Evolutionary conservation across 2,329 filamentous ascomycete species (phyloP), one percentile per base, ranked within the genome.

Genomic region (Mycosphaerelloides madeirae): DNA sequence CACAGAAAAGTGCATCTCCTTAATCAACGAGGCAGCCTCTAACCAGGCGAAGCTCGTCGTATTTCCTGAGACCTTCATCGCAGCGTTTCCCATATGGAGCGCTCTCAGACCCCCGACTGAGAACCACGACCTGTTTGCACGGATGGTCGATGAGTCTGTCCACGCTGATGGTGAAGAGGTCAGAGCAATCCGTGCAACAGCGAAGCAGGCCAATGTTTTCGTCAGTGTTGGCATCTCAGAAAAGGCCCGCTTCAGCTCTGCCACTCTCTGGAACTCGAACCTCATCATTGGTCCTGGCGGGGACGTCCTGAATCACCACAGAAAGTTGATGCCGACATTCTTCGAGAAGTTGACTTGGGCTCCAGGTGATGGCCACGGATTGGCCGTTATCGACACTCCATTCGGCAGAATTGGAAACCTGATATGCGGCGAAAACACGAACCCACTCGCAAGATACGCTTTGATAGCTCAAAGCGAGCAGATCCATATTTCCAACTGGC

Each of bases 371-470:
- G 76, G 76, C 0, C 44, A 70, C 20, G 76, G 76, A 0, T 52
- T 80, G 3, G 62, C 59, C 1, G 68, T 78, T 0, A 68, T 70
- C 0, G 64, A 76, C 0, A 75, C 72, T 0, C 40, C 36, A 20
- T 44, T 50, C 0, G 75, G 74, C 1, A 72, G 67, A 41, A 67
- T 79, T 8, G 75, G 75, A 1, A 65, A 59, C 3, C 55, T 79
- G 41, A 77, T 80, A 13, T 79, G 76, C 49, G 76, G 76, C 2
- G 77, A 80, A 57, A 79, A 80, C 38, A 79, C 75, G 0, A 80
- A 80, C 47, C 76, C 76, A 0, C 56, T 80, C 0, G 76, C 76
- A 1, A 58, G 74, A 12, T 79, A 74, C 50, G 52, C 68, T 0
- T 55, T 79, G 2, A 77, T 78, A 64, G 71, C 75, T 0, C 75